Evolutionary conservation across 2,329 filamentous ascomycete genomes (phyloP).

Genomic region (Ceratocystis cubensis): DNA sequence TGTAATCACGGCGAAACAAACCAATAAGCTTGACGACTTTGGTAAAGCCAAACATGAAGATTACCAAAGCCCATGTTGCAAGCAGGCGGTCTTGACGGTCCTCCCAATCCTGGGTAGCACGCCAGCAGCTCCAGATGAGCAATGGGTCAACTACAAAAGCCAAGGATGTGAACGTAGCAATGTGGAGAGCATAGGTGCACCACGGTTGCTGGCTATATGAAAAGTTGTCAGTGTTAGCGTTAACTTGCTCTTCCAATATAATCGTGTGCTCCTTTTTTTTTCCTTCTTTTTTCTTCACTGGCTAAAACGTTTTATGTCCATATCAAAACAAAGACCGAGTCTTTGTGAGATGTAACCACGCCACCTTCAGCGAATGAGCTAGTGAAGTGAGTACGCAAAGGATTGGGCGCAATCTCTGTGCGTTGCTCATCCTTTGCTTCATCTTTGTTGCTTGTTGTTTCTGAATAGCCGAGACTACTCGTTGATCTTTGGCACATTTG

Average conservation of each 20-base stretch:
- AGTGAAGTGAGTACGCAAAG: background rate
- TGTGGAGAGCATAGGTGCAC: constrained; percentile 85
- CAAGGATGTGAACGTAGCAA: constrained; percentile 84
- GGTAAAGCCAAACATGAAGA: constrained; percentile 69
- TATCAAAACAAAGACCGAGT: background rate
- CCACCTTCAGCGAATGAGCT: background rate
- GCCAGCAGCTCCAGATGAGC: constrained; percentile 56
- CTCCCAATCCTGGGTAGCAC: constrained; percentile 52
- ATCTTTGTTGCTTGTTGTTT: background rate
- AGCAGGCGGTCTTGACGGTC: constrained; percentile 36
- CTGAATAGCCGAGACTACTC: background rate
- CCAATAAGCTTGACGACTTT: constrained; percentile 86
- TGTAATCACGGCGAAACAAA: constrained; percentile 72
- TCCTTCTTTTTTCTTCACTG: background rate
- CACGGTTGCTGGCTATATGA: constrained; percentile 66
- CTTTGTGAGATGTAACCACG: background rate
- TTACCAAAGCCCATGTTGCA: constrained; percentile 48
- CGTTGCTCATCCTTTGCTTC: background rate
- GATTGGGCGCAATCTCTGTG: background rate
- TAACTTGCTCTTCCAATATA: too few species aligned
- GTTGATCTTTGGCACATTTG: background rate
- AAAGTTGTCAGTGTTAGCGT: constrained; percentile 3
- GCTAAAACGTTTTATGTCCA: background rate
- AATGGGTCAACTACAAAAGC: constrained; percentile 67
- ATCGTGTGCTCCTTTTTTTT: too few species aligned